phyloP scores from a whole-genome alignment of 1,139 yeast species.

The Geotrichum restrictum region DNA sequence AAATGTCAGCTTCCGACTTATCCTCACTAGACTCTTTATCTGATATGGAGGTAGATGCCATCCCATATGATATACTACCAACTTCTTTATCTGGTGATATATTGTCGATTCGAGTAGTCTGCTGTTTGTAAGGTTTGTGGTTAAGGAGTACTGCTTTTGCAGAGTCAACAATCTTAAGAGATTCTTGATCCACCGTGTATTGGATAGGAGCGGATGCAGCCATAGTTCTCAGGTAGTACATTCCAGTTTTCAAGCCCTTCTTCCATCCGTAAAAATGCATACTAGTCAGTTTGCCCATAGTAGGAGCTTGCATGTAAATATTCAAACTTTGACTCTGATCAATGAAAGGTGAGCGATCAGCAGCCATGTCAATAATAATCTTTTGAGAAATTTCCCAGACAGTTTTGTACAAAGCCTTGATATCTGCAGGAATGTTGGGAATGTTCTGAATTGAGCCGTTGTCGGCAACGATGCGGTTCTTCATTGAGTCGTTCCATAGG shows the following conservation, averaged over 20 bases:
- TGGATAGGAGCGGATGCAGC: conserved; percentile 94
- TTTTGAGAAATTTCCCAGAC: conserved; percentile 96
- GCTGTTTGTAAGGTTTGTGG: conserved; percentile 37
- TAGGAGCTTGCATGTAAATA: conserved; percentile 76
- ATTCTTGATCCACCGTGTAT: conserved; percentile 71
- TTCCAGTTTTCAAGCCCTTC: conserved; percentile 94
- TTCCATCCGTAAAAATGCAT: conserved; percentile 98
- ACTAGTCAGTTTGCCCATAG: conserved; percentile 87
- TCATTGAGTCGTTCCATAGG: conserved; percentile 75
- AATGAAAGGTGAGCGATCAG: conserved; percentile 87
- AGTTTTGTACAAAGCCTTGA: conserved; percentile 80
- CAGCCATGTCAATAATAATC: conserved; percentile 87
- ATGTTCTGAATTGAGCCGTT: conserved; percentile 85
- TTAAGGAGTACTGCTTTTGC: conserved; percentile 32
- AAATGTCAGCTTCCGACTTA: conserved; percentile 58
- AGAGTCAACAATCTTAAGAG: conserved; percentile 41
- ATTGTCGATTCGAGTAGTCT: conserved; percentile 22
- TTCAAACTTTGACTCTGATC: conserved; percentile 95
- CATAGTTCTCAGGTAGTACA: conserved; percentile 93
- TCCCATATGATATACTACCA: conserved; percentile 9
- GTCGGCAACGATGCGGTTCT: conserved; percentile 69
- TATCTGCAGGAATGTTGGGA: conserved; percentile 68
- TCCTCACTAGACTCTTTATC: conserved; percentile 25
- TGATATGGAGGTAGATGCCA: conserved; percentile 22
- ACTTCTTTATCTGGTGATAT: background rate